Evolutionary conservation across 495 filamentous ascomycete genomes (phyloP), one percentile per base, ranked within the genome.

Genomic region (Aspergillus nidulans): DNA sequence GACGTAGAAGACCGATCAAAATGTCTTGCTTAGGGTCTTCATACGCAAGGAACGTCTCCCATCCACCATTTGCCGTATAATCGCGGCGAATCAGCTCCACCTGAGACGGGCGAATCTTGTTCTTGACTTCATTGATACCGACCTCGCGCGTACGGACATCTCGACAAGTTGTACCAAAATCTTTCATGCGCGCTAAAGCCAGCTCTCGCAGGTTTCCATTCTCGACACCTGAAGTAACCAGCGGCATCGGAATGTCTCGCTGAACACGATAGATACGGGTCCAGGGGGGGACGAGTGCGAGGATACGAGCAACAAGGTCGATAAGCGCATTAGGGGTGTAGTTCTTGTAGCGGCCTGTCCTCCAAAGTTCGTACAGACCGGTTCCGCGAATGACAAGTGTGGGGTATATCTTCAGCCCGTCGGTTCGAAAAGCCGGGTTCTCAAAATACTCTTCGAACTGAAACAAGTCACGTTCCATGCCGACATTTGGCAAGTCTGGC

Each of bases 1-100:
- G 71, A 13, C 94, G 86, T 36, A 98, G 84, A 45, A 98, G 75
- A 15, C 89, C 95, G 49, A 98, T 96, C 16, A 98, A 74, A 57
- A 98, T 97, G 69, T 98, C 94, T 69, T 97, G 94, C 75, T 97
- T 96, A 3, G 94, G 94, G 64, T 98, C 94, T 65, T 98, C 94
- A 63, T 97, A 98, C 18, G 94, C 91, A 5, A 98, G 73, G 72
- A 98, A 98, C 0, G 95, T 97, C 71, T 98, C 94, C 94, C 94
- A 98, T 13, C 94, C 95, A 19, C 86, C 89, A 66, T 97, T 98
- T 51, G 94, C 94, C 0, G 84, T 78, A 67, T 98, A 98, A 75
- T 98, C 94, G 41, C 94, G 83, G 24, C 94, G 88, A n/a, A 97
- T 85, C 32, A 97, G 85, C 77, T 98, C 94, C 52, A 98, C 88